Conservation (phyloP, 2,329 filamentous ascomycete species). For the Aspergillus tamarii region DNA sequence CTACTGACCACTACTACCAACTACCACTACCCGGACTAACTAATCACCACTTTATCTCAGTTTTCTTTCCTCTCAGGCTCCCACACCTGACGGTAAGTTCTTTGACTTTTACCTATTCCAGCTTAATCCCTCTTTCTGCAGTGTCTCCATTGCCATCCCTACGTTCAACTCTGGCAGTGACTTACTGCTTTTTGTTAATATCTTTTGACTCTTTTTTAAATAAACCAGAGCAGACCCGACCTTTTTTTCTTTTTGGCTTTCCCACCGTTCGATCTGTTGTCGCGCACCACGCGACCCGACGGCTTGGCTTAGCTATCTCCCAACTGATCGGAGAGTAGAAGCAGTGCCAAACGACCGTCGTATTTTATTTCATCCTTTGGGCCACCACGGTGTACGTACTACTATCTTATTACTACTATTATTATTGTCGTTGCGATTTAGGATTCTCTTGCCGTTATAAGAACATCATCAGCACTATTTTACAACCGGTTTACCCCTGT, state of each 20-base stretch:
- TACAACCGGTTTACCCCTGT: slow-evolving; percentile 6
- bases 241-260: background rate
- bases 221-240: slow-evolving; percentile 3
- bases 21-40: slow-evolving; percentile 8
- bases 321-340: slow-evolving; percentile 18
- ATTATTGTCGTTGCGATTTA: slow-evolving; percentile 4
- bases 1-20: background rate
- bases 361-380: slow-evolving; percentile 16
- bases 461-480: slow-evolving; percentile 7
- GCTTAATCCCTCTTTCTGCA: slow-evolving; percentile 4
- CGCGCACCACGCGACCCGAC: slow-evolving; percentile 24
- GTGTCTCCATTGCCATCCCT: background rate
- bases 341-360: slow-evolving; percentile 16
- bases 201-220: slow-evolving; percentile 1
- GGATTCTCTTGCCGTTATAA: slow-evolving; percentile 4
- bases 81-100: slow-evolving; percentile 4
- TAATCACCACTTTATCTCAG: slow-evolving; percentile 10
- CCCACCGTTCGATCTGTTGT: slow-evolving; percentile 18
- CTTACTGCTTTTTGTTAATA: slow-evolving; percentile 8
- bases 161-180: background rate
- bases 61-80: slow-evolving; percentile 8
- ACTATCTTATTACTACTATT: slow-evolving; percentile 12
- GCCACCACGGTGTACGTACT: slow-evolving; percentile 15
- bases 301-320: slow-evolving; percentile 26
- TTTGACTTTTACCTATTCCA: background rate